Base-by-base conservation (phyloP, 768 basidiomycete species). In the Calocybe gangraenosa region DNA sequence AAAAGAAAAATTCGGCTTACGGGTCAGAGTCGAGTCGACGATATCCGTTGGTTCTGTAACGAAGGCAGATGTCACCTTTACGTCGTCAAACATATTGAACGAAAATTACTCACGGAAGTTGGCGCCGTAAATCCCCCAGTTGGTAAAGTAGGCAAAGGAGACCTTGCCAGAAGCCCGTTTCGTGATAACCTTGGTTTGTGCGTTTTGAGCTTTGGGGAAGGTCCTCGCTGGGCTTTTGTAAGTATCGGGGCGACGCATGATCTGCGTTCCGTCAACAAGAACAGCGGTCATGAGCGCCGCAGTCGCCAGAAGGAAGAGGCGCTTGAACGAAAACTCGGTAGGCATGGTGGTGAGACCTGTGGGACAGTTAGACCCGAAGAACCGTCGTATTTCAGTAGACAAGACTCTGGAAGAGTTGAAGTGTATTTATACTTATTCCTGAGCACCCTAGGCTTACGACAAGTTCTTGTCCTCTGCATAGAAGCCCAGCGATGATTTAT, bases 81-180 rank as follows among this genome's bases (percentile, higher is more conserved):
- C 13, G 15, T 37, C 19, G 34, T 49, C n/a, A 13, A 17, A n/a
- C n/a, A 43, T 17, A 30, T n/a, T 40, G 22, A 8, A 23, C 11
- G 20, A n/a, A 28, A 11, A 28, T 6, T 20, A 47, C 74, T 50
- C 46, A 81, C 81, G 79, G 63, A 82, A 84, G 54, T 82, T 78
- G 40, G 79, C 73, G 10, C 68, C 76, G 55, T 82, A 84, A 42
- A 82, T 81, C 9, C 77, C 80, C 80, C 79, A 81, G 60, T 80
- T 79, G 0, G 77, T 76, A 58, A 79, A 81, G 58, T 81, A 81
- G 2, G 69, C 79, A 45, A 71, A 65, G 15, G 63, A 67, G 19
- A 65, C 65, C 37, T 73, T 73, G 33, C 57, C 61, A 15, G 57
- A 56, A 8, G 65, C 65, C 30, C 75, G 67, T 52, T 65, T 70